These are phyloP conservation scores for Didymella sp. DNA, from an alignment of 2,329 filamentous ascomycete genomes.

Conservation along the genomic window DNA sequence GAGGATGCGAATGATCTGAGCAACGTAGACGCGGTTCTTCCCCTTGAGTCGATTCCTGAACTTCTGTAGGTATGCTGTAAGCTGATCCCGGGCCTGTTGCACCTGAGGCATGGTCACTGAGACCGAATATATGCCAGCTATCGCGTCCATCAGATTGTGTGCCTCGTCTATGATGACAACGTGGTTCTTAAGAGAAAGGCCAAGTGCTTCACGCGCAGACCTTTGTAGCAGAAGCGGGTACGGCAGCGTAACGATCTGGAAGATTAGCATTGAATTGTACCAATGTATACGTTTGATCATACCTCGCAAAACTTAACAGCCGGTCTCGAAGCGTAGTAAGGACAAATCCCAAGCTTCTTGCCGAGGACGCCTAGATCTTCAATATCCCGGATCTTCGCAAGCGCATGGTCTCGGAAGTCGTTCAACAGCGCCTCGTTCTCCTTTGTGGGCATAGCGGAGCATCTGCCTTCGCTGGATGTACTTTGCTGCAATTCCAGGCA, in stretches of 20 bases:
- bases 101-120: conserved; percentile 77
- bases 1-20: conserved; percentile 82
- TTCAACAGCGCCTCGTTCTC: conserved; percentile 75
- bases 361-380: conserved; percentile 86
- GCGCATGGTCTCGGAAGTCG: conserved; percentile 81
- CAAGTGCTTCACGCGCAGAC: conserved; percentile 84
- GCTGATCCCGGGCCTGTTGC: conserved; percentile 72
- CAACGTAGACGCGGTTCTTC: conserved; percentile 88
- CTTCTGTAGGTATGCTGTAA: conserved; percentile 82
- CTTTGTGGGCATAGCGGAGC: conserved; percentile 78
- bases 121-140: conserved; percentile 84
- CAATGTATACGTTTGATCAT: neutral
- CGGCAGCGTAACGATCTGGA: conserved; percentile 81
- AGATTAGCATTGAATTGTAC: conserved; percentile 19
- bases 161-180: conserved; percentile 97
- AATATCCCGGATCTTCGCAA: conserved; percentile 89
- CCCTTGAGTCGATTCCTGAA: conserved; percentile 90
- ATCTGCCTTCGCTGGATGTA: conserved; percentile 67
- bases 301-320: conserved; percentile 82
- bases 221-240: conserved; percentile 90
- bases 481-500: conserved; percentile 90
- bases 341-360: conserved; percentile 80
- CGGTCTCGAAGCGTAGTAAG: conserved; percentile 92
- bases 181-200: conserved; percentile 83
- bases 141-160: conserved; percentile 96